Evolutionary conservation across 768 basidiomycete genomes (phyloP).

Genomic region (Podaxis rugospora): DNA sequence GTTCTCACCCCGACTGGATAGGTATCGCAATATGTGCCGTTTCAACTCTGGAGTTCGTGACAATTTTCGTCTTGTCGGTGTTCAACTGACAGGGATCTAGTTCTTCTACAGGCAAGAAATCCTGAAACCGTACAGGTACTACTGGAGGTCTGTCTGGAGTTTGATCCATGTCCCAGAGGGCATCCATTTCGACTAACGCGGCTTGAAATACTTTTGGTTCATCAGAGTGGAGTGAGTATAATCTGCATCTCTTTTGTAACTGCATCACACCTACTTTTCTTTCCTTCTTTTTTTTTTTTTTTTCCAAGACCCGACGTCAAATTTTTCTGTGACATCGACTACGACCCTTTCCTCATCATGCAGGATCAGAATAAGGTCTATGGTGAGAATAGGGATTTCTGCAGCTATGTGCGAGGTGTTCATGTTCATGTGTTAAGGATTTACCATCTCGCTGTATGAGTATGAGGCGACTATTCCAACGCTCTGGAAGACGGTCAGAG

Average conservation of each 20-base stretch:
- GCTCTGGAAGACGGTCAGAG: constrained; percentile 75
- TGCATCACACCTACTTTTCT: neutral
- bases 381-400: constrained; percentile 36
- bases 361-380: constrained; percentile 82
- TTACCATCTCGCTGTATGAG: constrained; percentile 80
- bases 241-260: neutral
- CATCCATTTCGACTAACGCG: neutral
- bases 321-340: constrained; percentile 83
- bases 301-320: constrained; percentile 70
- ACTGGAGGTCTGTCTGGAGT: constrained; percentile 55
- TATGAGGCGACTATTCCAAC: constrained; percentile 84
- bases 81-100: constrained; percentile 27
- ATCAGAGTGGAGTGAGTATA: constrained; percentile 41
- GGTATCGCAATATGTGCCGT: constrained; percentile 96
- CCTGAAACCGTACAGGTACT: constrained; percentile 76
- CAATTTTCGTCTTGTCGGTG: neutral
- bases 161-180: neutral
- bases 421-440: constrained; percentile 40
- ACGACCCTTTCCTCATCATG: constrained; percentile 89
- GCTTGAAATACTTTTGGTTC: constrained; percentile 1
- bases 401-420: constrained; percentile 7
- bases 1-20: constrained; percentile 13
- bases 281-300: neutral
- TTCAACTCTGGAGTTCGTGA: constrained; percentile 87
- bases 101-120: constrained; percentile 87